These are phyloP conservation scores for Suillus plorans DNA, from an alignment of 768 basidiomycete species.

Conservation along the genomic window DNA sequence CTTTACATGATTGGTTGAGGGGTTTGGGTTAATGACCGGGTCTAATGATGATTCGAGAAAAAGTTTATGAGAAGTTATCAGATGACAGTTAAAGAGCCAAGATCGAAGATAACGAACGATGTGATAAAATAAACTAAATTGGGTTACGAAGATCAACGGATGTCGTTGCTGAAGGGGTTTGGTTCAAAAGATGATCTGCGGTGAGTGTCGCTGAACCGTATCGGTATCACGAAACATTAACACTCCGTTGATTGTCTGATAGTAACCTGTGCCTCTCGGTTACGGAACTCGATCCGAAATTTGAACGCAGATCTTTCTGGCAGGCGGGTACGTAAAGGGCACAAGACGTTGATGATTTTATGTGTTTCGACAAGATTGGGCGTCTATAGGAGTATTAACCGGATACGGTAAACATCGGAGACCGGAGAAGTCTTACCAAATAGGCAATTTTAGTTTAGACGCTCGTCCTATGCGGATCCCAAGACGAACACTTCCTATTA, in stretches of 20 bases:
- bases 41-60: neutral
- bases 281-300: neutral
- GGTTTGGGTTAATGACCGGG: conserved; percentile 24
- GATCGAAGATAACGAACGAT: conserved; percentile 19
- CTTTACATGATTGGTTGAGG: neutral
- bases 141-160: neutral
- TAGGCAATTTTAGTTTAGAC: neutral
- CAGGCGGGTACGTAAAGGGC: no score
- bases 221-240: neutral
- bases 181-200: neutral
- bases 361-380: neutral
- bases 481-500: conserved; percentile 3
- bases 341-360: neutral
- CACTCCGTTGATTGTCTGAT: neutral
- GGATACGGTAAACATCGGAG: neutral
- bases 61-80: conserved; percentile 6
- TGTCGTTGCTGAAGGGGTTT: neutral
- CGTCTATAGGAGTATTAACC: neutral
- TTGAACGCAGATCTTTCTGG: no score
- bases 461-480: conserved; percentile 8
- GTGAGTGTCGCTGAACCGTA: neutral
- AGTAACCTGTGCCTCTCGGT: neutral
- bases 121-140: no score
- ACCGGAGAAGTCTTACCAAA: neutral
- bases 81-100: conserved; percentile 10